These are phyloP conservation scores for Citrullus amarus DNA, from an alignment of 306 rosid genomes.

Conservation along the genomic window DNA sequence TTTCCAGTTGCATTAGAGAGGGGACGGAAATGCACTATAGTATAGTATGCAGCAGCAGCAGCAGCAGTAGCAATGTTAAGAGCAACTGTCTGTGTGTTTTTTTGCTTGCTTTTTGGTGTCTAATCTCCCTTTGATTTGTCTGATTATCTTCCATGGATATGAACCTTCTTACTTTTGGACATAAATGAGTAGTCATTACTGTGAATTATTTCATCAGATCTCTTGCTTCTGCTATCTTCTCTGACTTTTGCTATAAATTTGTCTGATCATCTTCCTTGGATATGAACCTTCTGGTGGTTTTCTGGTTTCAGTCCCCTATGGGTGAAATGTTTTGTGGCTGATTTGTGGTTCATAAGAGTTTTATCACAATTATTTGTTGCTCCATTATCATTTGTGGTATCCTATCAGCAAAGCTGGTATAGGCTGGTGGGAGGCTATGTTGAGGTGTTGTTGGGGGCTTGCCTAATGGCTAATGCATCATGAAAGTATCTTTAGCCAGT, in stretches of 20 bases:
- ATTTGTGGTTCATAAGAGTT: neutral
- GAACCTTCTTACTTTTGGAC: neutral
- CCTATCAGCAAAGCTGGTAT: neutral
- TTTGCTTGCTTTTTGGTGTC: neutral
- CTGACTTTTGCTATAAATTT: neutral
- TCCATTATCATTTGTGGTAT: conserved; percentile 1
- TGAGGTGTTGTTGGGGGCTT: neutral
- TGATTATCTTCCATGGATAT: conserved; percentile 15
- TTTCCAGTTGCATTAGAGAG: conserved; percentile 1
- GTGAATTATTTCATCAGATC: neutral
- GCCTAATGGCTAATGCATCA: neutral
- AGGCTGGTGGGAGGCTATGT: neutral
- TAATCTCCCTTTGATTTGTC: conserved; percentile 6
- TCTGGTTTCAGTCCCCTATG: conserved; percentile 19
- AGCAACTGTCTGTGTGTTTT: conserved; percentile 11
- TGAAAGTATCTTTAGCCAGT: neutral
- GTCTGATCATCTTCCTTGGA: too few species aligned
- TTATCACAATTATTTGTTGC: neutral
- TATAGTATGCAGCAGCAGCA: neutral
- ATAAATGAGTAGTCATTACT: neutral
- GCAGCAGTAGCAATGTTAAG: neutral
- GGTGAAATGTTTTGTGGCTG: neutral
- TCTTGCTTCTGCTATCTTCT: neutral
- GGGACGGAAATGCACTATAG: neutral
- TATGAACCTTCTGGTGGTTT: neutral